These are phyloP conservation scores for Capronia epimyces DNA, from an alignment of 2,329 filamentous ascomycete species.

Conservation along the genomic window DNA sequence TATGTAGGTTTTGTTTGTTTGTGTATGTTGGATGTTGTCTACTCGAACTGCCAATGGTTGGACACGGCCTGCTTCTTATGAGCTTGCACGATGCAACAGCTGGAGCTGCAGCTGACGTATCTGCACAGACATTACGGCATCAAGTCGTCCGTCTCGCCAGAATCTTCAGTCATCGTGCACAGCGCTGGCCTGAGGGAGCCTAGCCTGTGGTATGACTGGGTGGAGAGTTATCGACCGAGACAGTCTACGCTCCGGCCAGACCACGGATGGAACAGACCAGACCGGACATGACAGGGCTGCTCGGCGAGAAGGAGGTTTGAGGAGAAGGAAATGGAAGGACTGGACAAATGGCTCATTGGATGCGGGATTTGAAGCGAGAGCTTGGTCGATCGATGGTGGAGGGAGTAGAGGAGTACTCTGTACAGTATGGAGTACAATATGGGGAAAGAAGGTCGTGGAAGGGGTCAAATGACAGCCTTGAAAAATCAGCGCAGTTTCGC, in stretches of 20 bases:
- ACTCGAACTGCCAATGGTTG: background rate
- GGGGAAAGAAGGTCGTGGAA: too few species aligned
- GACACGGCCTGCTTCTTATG: background rate
- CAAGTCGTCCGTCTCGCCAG: background rate
- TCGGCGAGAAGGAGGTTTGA: background rate
- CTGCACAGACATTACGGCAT: background rate
- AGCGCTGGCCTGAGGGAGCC: background rate
- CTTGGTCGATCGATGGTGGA: background rate
- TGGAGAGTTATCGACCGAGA: background rate
- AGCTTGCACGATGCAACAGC: background rate
- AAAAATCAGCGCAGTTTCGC: background rate
- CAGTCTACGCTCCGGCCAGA: background rate
- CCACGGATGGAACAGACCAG: background rate
- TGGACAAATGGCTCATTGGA: slow-evolving; percentile 1
- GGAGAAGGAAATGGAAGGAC: background rate
- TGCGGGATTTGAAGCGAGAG: background rate
- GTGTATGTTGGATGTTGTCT: background rate
- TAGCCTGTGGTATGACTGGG: background rate
- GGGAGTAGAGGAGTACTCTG: background rate
- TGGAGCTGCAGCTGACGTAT: background rate
- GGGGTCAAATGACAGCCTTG: background rate
- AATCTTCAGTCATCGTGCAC: background rate
- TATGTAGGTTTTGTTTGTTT: background rate
- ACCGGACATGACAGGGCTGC: background rate
- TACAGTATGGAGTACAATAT: too few species aligned